Percentiles rank a stretch among this genome's conserved stretches.
Conservation (phyloP, 2,329 filamentous ascomycete genomes). For the Fulvia fulva region DNA sequence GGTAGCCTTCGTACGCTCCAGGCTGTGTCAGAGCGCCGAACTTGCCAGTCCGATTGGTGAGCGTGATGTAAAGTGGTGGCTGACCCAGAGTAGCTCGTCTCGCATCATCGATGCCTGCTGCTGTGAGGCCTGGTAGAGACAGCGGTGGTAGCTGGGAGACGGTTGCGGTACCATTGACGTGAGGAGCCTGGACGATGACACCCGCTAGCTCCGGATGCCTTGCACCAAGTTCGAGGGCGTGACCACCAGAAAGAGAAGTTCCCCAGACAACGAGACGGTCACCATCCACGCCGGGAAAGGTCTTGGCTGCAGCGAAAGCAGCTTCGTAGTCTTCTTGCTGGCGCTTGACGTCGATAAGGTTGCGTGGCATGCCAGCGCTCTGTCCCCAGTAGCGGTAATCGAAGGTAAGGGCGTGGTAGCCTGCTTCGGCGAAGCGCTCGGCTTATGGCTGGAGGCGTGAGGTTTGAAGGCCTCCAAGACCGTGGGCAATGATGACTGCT, state of each 20-base stretch:
- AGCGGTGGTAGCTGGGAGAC: neutral
- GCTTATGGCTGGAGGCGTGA: slow-evolving; percentile 7
- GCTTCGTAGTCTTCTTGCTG: slow-evolving; percentile 7
- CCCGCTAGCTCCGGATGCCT: neutral
- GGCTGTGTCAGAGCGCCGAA: slow-evolving; percentile 4
- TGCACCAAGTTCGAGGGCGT: slow-evolving; percentile 4
- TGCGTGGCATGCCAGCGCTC: slow-evolving; percentile 3
- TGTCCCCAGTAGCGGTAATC: slow-evolving; percentile 10
- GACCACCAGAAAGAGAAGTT: slow-evolving; percentile 8
- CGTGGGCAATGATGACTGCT: slow-evolving; percentile 7
- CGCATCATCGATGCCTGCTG: slow-evolving; percentile 1
- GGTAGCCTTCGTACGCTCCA: slow-evolving; percentile 5
- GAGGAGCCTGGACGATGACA: slow-evolving; percentile 7
- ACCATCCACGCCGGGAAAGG: slow-evolving; percentile 1
- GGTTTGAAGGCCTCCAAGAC: slow-evolving; percentile 7
- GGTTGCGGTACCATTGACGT: slow-evolving; percentile 5
- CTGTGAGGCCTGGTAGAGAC: neutral
- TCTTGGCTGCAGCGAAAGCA: slow-evolving; percentile 3
- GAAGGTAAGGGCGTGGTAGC: slow-evolving; percentile 9
- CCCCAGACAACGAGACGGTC: slow-evolving; percentile 6
- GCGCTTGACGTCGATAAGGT: slow-evolving; percentile 6
- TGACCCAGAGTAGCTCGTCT: neutral
- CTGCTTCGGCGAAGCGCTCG: slow-evolving; percentile 5
- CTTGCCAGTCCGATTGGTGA: neutral
- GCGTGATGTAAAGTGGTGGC: neutral